A percentile compares a stretch with the other conserved stretches of the same genome.
phyloP scores from a whole-genome alignment of 2,329 filamentous ascomycete species.

The Cladosporium cucumerinum region DNA sequence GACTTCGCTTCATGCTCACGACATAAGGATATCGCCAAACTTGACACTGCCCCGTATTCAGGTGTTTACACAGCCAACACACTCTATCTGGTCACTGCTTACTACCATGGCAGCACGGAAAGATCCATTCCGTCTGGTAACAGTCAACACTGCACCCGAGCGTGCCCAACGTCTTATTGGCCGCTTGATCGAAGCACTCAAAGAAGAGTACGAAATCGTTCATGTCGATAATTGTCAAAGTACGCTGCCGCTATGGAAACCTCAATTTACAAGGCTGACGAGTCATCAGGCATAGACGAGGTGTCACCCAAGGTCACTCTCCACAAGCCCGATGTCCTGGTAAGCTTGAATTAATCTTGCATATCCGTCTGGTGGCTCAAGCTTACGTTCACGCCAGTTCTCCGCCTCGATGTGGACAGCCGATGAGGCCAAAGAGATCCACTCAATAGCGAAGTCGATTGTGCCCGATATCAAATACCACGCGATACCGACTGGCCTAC shows the following conservation, averaged over 20 bases:
- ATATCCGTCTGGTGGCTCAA: neutral
- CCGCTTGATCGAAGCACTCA: constrained; percentile 57
- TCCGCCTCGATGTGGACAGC: constrained; percentile 59
- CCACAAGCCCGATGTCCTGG: constrained; percentile 34
- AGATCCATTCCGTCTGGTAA: constrained; percentile 62
- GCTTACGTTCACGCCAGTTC: constrained; percentile 44
- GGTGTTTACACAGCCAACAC: neutral
- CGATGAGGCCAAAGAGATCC: constrained; percentile 45
- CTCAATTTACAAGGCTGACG: neutral
- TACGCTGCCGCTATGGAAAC: constrained; percentile 30
- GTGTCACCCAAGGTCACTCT: neutral
- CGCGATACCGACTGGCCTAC: constrained; percentile 53
- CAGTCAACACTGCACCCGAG: constrained; percentile 66
- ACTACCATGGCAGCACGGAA: neutral
- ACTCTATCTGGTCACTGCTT: neutral
- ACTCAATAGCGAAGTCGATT: constrained; percentile 20
- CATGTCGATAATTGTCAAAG: constrained; percentile 61
- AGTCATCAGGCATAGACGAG: neutral
- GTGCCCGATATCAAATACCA: constrained; percentile 50
- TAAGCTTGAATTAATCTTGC: constrained; percentile 34
- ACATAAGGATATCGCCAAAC: neutral
- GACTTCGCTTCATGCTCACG: neutral
- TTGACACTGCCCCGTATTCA: neutral
- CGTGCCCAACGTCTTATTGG: constrained; percentile 62
- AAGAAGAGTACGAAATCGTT: constrained; percentile 61